These are phyloP conservation scores for Alternaria dauci DNA, from an alignment of 2,329 filamentous ascomycete species.

Conservation along the genomic window DNA sequence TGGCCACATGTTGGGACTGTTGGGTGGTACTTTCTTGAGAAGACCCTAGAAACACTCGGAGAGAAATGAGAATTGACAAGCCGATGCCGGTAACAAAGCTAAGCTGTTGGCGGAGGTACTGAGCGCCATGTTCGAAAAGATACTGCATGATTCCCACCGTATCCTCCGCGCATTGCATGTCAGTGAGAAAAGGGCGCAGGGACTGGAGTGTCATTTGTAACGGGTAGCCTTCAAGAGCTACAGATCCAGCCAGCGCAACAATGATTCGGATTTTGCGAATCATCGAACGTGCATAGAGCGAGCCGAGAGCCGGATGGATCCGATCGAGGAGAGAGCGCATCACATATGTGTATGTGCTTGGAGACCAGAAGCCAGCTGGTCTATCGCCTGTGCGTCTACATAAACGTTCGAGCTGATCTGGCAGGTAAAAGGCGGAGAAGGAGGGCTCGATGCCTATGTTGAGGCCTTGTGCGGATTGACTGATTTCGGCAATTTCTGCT, in stretches of 20 bases:
- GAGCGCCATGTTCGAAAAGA: constrained; percentile 72
- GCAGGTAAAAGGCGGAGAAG: constrained; percentile 80
- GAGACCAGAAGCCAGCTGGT: constrained; percentile 73
- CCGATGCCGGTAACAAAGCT: constrained; percentile 84
- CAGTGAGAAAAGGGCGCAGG: constrained; percentile 78
- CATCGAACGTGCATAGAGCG: constrained; percentile 85
- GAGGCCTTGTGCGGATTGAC: constrained; percentile 70
- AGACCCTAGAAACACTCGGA: constrained; percentile 77
- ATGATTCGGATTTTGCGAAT: constrained; percentile 86
- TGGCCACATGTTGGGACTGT: constrained; percentile 80
- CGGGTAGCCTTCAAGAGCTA: constrained; percentile 80
- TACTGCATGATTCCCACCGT: constrained; percentile 87
- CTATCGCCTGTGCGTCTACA: constrained; percentile 73
- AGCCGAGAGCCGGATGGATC: constrained; percentile 82
- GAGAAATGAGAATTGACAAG: constrained; percentile 78
- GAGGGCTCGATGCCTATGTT: constrained; percentile 85
- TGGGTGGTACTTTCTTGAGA: constrained; percentile 83
- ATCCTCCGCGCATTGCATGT: constrained; percentile 90
- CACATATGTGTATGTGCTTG: constrained; percentile 75
- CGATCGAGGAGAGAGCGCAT: constrained; percentile 80
- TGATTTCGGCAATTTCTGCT: constrained; percentile 72
- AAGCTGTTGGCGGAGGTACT: constrained; percentile 70
- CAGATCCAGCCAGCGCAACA: constrained; percentile 76
- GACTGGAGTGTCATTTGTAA: constrained; percentile 89
- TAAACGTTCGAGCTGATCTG: constrained; percentile 78